phyloP scores from a whole-genome alignment of 2,329 filamentous ascomycete genomes.

The Emmonsia crescens region DNA sequence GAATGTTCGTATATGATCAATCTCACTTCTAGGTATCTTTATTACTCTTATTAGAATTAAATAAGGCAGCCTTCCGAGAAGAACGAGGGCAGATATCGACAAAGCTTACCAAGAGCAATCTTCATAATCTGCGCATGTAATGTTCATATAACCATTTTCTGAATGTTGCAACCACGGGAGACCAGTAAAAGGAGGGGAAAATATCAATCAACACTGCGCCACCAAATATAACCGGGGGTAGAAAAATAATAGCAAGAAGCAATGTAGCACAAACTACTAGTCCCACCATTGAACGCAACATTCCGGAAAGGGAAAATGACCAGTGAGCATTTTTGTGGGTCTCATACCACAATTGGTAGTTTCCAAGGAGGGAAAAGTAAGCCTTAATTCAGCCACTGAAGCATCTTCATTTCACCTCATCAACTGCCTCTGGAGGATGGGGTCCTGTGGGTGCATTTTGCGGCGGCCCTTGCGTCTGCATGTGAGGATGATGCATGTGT shows the following conservation, averaged over 20 bases:
- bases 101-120: not conserved
- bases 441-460: constrained; percentile 24
- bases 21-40: not conserved
- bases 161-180: constrained; percentile 6
- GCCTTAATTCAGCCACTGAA: not conserved
- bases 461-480: constrained; percentile 19
- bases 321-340: not conserved
- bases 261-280: constrained; percentile 4
- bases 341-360: not conserved
- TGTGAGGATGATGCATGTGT: constrained; percentile 33
- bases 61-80: not conserved
- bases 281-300: constrained; percentile 1
- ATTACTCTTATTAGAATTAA: not conserved
- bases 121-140: not conserved
- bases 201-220: constrained; percentile 5
- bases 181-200: constrained; percentile 2
- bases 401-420: constrained; percentile 39
- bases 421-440: constrained; percentile 33
- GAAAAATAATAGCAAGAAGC: constrained; percentile 2
- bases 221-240: not conserved
- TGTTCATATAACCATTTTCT: constrained; percentile 5
- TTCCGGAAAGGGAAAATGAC: constrained; percentile 1
- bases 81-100: not conserved
- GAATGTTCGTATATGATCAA: not conserved
- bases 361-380: not conserved